phyloP scores from a whole-genome alignment of 1,139 yeast species.

The Scheffersomyces illinoinensis region DNA sequence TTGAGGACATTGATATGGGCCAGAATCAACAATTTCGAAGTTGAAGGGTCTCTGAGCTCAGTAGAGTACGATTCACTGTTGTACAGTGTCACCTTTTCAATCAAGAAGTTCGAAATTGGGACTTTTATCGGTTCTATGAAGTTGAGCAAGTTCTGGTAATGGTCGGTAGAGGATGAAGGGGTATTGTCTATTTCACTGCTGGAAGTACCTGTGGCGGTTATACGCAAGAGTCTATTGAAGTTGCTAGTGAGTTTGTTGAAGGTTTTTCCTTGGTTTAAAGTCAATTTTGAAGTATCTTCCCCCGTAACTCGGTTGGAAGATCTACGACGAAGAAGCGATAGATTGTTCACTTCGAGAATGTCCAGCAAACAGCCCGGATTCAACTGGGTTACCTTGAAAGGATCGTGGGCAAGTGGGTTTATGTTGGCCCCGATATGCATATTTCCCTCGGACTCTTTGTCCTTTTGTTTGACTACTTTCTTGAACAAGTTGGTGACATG shows the following conservation, averaged over 20 bases:
- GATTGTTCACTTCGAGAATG: conserved; percentile 9
- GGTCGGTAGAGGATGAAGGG: conserved; percentile 23
- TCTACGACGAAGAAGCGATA: background rate
- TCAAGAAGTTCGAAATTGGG: conserved; percentile 1
- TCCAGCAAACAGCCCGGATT: conserved; percentile 55
- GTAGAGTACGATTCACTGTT: conserved; percentile 24
- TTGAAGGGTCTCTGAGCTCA: conserved; percentile 18
- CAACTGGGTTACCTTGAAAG: conserved; percentile 50
- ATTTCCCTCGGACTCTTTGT: conserved; percentile 44
- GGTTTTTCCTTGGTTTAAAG: conserved; percentile 21
- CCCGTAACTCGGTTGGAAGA: background rate
- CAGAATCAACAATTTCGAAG: conserved; percentile 30
- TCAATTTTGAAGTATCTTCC: background rate
- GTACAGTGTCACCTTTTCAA: conserved; percentile 25
- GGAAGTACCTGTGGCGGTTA: conserved; percentile 12
- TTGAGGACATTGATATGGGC: conserved; percentile 40
- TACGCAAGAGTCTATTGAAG: conserved; percentile 32
- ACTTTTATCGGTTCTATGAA: conserved; percentile 12
- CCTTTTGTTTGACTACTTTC: conserved; percentile 27
- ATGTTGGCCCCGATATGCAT: conserved; percentile 57
- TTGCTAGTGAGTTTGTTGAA: conserved; percentile 36
- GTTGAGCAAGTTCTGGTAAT: conserved; percentile 21
- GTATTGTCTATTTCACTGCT: conserved; percentile 17
- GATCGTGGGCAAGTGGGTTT: conserved; percentile 54
- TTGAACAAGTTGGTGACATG: conserved; percentile 38